These are phyloP conservation scores for Quercus alba DNA, from an alignment of 306 rosid species.

Conservation along the genomic window DNA sequence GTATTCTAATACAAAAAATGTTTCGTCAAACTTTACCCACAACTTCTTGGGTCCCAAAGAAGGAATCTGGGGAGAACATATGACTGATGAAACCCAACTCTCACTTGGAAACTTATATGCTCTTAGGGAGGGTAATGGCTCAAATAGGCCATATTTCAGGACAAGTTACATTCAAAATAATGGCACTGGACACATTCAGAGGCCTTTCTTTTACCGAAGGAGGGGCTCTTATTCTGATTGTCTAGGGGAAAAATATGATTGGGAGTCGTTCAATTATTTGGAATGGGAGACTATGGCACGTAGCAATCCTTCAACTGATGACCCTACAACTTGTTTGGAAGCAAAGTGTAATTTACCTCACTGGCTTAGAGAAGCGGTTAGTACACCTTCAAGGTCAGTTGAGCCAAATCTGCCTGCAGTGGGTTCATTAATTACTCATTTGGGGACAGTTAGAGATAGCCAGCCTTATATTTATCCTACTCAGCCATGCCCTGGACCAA, in stretches of 20 bases:
- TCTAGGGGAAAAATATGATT: constrained; percentile 25
- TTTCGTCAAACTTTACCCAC: constrained; percentile 21
- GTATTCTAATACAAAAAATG: constrained; percentile 31
- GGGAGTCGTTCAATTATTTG: constrained; percentile 22
- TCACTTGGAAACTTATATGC: constrained; percentile 39
- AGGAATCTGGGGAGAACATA: constrained; percentile 32
- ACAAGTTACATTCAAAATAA: constrained; percentile 18
- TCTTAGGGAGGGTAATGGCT: constrained; percentile 28
- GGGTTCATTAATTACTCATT: constrained; percentile 24
- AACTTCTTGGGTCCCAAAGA: constrained; percentile 28
- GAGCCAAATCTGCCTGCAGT: constrained; percentile 21
- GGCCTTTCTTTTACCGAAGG: constrained; percentile 25
- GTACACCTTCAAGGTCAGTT: constrained; percentile 11
- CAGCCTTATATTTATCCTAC: constrained; percentile 19
- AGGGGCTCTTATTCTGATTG: constrained; percentile 26
- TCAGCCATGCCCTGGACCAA: constrained; percentile 24
- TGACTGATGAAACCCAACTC: constrained; percentile 33
- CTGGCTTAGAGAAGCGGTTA: constrained; percentile 63
- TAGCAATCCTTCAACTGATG: constrained; percentile 28
- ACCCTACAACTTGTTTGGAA: constrained; percentile 24
- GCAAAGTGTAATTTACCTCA: constrained; percentile 42
- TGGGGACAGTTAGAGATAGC: constrained; percentile 19
- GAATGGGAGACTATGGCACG: constrained; percentile 26
- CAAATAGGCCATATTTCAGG: constrained; percentile 29
- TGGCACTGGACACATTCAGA: constrained; percentile 14